Evolutionary conservation across 192 early-diverging fungal genomes (phyloP).

Genomic region (Gonapodya prolifera): DNA sequence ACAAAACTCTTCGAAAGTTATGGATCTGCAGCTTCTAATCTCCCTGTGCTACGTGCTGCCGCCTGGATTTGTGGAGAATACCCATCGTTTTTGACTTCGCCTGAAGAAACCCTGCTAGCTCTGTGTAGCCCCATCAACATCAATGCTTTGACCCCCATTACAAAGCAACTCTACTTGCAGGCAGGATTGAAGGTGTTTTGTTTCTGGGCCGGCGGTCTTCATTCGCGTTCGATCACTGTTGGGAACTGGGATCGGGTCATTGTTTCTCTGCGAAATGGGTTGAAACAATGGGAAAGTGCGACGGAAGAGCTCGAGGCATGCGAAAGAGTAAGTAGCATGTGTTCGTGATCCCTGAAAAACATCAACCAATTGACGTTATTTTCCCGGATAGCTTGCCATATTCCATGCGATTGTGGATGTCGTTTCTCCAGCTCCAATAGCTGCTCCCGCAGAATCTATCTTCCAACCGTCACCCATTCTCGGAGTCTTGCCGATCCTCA

Average conservation of each 20-base stretch:
- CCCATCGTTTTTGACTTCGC: conserved; percentile 31
- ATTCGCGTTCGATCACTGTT: conserved; percentile 38
- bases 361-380: background rate
- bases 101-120: conserved; percentile 4
- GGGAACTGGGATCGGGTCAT: background rate
- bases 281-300: no score
- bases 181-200: conserved; percentile 56
- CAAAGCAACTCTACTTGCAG: conserved; percentile 33
- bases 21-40: conserved; percentile 44
- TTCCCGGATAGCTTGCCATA: no score
- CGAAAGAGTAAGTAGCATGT: conserved; percentile 13
- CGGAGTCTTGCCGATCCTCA: conserved; percentile 45
- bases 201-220: conserved; percentile 59
- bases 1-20: conserved; percentile 40
- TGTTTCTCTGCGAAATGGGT: conserved; percentile 24
- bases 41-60: conserved; percentile 66
- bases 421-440: conserved; percentile 19
- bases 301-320: conserved; percentile 84
- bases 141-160: background rate
- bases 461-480: conserved; percentile 39
- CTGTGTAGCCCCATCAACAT: conserved; percentile 6
- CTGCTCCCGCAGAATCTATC: conserved; percentile 17
- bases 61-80: conserved; percentile 91
- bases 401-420: conserved; percentile 6
- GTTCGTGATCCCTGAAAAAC: background rate